These are phyloP conservation scores for Lathyrus oleraceus DNA, from an alignment of 306 rosid genomes.

Conservation along the genomic window DNA sequence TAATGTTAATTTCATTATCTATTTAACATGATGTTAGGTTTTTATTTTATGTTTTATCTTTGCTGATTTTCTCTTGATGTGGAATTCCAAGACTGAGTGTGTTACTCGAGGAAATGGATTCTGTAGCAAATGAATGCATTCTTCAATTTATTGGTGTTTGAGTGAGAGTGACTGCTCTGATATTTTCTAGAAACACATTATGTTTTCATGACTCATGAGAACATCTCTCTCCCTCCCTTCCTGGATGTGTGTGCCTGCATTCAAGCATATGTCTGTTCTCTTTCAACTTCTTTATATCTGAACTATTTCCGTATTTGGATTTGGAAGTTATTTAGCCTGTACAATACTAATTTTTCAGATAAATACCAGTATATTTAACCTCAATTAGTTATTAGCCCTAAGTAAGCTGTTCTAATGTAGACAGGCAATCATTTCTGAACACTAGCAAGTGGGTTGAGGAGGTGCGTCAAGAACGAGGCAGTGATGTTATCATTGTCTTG, in stretches of 20 bases:
- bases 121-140: constrained; percentile 20
- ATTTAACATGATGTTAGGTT: not conserved
- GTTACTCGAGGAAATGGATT: not conserved
- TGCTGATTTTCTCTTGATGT: not conserved
- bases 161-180: not conserved
- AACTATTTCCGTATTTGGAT: constrained; percentile 19
- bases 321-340: constrained; percentile 23
- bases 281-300: not conserved
- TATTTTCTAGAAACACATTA: not conserved
- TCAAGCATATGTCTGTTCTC: not conserved
- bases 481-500: constrained; percentile 92
- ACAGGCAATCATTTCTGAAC: constrained; percentile 89
- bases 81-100: not conserved
- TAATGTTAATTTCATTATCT: constrained; percentile 4
- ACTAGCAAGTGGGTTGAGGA: constrained; percentile 94
- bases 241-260: not conserved
- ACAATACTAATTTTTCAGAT: constrained; percentile 3
- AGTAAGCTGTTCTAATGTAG: constrained; percentile 52
- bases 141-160: constrained; percentile 9
- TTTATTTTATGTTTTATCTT: not conserved
- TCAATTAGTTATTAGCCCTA: constrained; percentile 29
- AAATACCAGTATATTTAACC: not conserved
- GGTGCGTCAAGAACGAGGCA: constrained; percentile 90
- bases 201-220: not conserved
- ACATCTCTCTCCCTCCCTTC: not conserved